Evolutionary conservation across 2,329 filamentous ascomycete genomes (phyloP).

Genomic region (Phyllosticta citrichinensis): DNA sequence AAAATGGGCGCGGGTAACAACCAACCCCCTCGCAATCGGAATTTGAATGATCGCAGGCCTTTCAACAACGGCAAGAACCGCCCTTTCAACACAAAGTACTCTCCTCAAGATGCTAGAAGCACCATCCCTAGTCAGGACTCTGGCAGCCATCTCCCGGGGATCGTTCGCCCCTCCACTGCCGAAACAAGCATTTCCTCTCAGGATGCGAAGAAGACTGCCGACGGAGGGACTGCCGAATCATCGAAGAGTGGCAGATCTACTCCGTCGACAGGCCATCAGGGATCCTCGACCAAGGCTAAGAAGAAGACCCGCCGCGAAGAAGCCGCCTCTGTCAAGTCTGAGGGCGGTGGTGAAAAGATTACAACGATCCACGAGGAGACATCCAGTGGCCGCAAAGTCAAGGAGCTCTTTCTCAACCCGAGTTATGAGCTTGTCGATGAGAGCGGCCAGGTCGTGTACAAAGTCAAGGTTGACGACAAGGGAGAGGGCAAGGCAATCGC

Average conservation of each 20-base stretch:
- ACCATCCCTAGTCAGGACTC: background rate
- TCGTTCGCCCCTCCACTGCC: background rate
- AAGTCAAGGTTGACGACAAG: background rate
- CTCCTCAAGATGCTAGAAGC: slow-evolving; percentile 2
- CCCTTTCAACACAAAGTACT: slow-evolving; percentile 3
- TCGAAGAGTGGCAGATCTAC: background rate
- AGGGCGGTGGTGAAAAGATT: background rate
- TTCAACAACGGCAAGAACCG: background rate
- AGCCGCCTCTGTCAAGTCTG: background rate
- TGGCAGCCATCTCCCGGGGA: background rate
- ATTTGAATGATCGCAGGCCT: background rate
- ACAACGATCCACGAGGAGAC: background rate
- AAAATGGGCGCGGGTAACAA: background rate
- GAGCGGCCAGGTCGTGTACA: background rate
- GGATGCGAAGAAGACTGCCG: background rate
- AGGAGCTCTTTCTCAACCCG: background rate
- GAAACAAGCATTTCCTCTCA: background rate
- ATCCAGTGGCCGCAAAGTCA: background rate
- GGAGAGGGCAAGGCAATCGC: background rate
- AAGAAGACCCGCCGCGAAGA: background rate
- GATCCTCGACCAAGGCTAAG: background rate
- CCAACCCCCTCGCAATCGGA: background rate
- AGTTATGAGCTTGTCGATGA: background rate
- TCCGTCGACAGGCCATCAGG: background rate
- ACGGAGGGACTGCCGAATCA: background rate